Evolutionary conservation across 108 stramenopile genomes (phyloP).

Genomic region (Nitzschia palea): DNA sequence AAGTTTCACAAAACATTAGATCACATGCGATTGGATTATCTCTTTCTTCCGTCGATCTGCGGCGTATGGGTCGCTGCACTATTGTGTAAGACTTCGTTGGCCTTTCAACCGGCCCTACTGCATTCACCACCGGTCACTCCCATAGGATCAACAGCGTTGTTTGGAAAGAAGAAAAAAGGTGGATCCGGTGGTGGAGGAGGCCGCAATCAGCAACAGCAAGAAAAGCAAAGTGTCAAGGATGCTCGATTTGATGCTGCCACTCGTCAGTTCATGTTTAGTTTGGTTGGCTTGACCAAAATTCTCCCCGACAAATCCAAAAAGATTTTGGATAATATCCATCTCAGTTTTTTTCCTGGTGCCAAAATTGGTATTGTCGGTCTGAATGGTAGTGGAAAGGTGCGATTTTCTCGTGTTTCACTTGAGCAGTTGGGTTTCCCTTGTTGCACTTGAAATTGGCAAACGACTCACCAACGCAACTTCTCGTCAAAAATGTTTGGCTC

Average conservation of each 20-base stretch:
- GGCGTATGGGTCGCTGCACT: too few species aligned
- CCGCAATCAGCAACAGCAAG: slow-evolving; percentile 53
- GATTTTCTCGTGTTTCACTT: background rate
- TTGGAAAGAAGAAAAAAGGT: slow-evolving; percentile 36
- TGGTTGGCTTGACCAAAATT: slow-evolving; percentile 76
- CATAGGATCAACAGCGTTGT: background rate
- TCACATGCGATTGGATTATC: too few species aligned
- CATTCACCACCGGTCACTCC: background rate
- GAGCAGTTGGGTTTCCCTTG: too few species aligned
- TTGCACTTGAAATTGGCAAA: background rate
- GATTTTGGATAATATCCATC: slow-evolving; percentile 84
- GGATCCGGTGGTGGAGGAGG: slow-evolving; percentile 28
- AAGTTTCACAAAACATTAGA: too few species aligned
- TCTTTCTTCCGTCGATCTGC: too few species aligned
- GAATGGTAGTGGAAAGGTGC: slow-evolving; percentile 60
- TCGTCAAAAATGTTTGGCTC: background rate
- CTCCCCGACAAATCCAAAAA: slow-evolving; percentile 85
- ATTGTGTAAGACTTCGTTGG: too few species aligned
- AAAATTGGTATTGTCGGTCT: slow-evolving; percentile 88
- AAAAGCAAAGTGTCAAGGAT: slow-evolving; percentile 80
- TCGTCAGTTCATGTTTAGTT: slow-evolving; percentile 88
- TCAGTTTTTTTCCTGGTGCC: slow-evolving; percentile 90
- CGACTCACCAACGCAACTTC: background rate
- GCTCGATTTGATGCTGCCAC: slow-evolving; percentile 88
- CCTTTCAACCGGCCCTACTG: background rate